Base-by-base conservation (phyloP, 2,329 filamentous ascomycete genomes). In the Penicillium griseofulvum region DNA sequence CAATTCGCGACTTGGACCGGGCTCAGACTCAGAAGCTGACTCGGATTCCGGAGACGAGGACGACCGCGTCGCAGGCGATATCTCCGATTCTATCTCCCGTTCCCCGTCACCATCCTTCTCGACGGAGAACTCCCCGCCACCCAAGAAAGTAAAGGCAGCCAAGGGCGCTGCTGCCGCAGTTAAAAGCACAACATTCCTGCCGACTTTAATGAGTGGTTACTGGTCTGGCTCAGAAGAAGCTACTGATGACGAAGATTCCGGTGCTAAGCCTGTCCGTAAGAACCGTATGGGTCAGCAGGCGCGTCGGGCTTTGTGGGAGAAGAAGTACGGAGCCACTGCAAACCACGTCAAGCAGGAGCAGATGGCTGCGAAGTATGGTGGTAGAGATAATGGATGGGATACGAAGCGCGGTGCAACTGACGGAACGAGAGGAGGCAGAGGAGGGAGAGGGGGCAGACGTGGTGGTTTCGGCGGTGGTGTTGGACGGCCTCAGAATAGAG, bases 211-310 rank as follows among this genome's bases (percentile, higher is more conserved):
- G 52, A 80, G 80, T 16, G 82, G 82, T 37, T 87, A 87, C 70
- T 80, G 81, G 68, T 85, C 83, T n/a, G 84, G 83, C 39, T 83
- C 82, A 6, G 84, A 84, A 57, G 80, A 78, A 49, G 71, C 78
- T 5, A 81, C 82, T 31, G 72, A 80, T 22, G 76, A 79, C 17
- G 53, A 65, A 8, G 64, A 54, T 10, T 63, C 62, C 8, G 64
- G 60, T 6, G 53, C 57, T 68, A 77, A 33, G 55, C 78, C 58
- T 62, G 70, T 37, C 72, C 78, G 81, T 53, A 86, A 85, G 69
- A 87, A 87, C 65, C 75, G 85, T 14, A 80, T 83, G 62, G 85
- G 85, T 31, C 85, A 87, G 65, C 80, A 83, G 56, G 85, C 83
- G 11, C 78, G 85, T 34, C 83, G 83, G 48, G 76, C 80, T 28